Base-by-base conservation (phyloP, 1,284 basidiomycete species). In the Gymnopus androsaceus region DNA sequence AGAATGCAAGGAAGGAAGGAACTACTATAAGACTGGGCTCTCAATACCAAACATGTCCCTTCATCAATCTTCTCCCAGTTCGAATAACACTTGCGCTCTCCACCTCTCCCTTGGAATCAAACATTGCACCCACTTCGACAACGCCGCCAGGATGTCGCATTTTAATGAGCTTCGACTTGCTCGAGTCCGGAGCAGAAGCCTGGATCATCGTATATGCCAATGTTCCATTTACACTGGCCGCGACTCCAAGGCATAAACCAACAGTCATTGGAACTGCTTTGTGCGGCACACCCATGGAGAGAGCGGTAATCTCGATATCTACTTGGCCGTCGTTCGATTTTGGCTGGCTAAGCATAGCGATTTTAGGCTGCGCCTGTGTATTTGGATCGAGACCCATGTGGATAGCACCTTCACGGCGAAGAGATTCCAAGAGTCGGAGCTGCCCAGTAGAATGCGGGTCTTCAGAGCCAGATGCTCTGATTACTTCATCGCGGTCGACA, bases 181-280 rank as follows among this genome's bases (percentile, higher is more conserved):
- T 41, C 59, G 52, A 63, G 60, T 51, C 51, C 55, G 37, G 38
- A 19, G 15, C 49, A 15, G 36, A 53, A 61, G 51, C 31, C 50
- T 67, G 67, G 3, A 75, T 69, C 28, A 82, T 80, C 27, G 74
- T 65, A 72, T 78, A 80, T 14, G 81, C 78, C 7, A 88, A 56
- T 0, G 84, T 83, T 0, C 77, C 79, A 9, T 74, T 61, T 4
- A 84, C 70, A 41, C 77, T 75, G 1, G 82, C 75, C 0, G 87
- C 86, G 4, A 87, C 86, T 0, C 87, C 88, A 3, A 87, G 75
- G 62, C 87, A 88, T 14, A 90, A 74, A 0, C 84, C 87, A 1
- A 89, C 81, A 0, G 88, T 90, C 82, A 89, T 87, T 1, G 87
- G 88, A 0, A 90, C 79, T 0, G 87, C 84, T 61, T 84, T 85